Percentiles rank a stretch among this genome's conserved stretches.
phyloP scores from a whole-genome alignment of 257 asterid genomes.

The Dorcoceras hygrometricum region DNA sequence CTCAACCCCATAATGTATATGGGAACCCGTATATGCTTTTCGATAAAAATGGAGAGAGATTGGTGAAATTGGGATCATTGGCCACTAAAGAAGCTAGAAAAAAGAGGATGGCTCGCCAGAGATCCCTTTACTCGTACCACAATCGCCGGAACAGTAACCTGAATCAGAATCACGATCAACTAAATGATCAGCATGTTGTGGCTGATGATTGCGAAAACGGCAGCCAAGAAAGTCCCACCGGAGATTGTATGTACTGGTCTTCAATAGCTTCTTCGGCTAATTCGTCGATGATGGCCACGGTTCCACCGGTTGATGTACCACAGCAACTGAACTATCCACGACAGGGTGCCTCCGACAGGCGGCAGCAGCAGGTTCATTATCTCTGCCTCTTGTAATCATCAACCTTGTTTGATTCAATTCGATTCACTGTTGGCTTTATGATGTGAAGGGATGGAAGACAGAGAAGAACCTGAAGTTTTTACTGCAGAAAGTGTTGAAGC shows the following conservation, averaged over 20 bases:
- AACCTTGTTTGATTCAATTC: background rate
- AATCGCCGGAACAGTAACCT: conserved; percentile 34
- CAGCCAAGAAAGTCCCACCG: conserved; percentile 24
- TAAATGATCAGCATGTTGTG: conserved; percentile 26
- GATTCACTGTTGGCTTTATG: background rate
- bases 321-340: conserved; percentile 37
- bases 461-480: conserved; percentile 83
- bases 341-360: conserved; percentile 36
- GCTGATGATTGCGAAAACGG: conserved; percentile 26
- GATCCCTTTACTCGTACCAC: conserved; percentile 46
- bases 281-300: conserved; percentile 21
- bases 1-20: conserved; percentile 34
- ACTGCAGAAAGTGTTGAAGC: conserved; percentile 96
- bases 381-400: too few species aligned
- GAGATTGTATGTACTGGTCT: conserved; percentile 56
- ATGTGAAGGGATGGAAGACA: conserved; percentile 45
- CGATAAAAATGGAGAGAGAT: conserved; percentile 48
- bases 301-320: conserved; percentile 31
- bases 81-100: conserved; percentile 91
- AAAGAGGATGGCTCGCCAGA: conserved; percentile 91
- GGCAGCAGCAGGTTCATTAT: conserved; percentile 45
- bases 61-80: conserved; percentile 52
- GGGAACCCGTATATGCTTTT: conserved; percentile 44
- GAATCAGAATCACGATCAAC: conserved; percentile 29
- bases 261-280: conserved; percentile 21